phyloP scores from a whole-genome alignment of 306 rosid species.

The Rubus parviflorus region DNA sequence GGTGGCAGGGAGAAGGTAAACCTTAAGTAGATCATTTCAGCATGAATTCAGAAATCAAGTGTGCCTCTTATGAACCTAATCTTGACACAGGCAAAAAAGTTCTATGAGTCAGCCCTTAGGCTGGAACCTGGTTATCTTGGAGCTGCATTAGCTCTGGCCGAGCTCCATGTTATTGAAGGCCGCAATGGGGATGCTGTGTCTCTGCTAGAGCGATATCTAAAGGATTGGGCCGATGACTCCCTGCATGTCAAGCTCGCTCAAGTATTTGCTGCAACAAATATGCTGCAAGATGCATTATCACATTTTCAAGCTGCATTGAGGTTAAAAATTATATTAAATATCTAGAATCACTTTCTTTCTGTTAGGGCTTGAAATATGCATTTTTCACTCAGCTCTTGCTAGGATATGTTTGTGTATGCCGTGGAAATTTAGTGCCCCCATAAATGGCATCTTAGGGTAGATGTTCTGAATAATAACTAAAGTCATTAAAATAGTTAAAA shows the following conservation, averaged over 20 bases:
- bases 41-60: slow-evolving; percentile 24
- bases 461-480: not conserved
- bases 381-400: slow-evolving; percentile 8
- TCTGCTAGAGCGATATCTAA: slow-evolving; percentile 89
- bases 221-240: slow-evolving; percentile 99
- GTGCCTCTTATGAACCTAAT: slow-evolving; percentile 23
- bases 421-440: not conserved
- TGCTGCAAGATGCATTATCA: slow-evolving; percentile 88
- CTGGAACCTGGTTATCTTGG: slow-evolving; percentile 98
- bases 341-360: slow-evolving; percentile 12
- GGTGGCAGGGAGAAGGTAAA: slow-evolving; percentile 95
- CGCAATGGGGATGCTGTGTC: slow-evolving; percentile 92
- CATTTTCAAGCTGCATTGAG: slow-evolving; percentile 98
- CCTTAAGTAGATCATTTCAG: slow-evolving; percentile 9
- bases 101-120: slow-evolving; percentile 98
- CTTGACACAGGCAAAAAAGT: slow-evolving; percentile 80
- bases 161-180: slow-evolving; percentile 96
- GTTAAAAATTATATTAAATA: slow-evolving; percentile 21
- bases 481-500: not conserved
- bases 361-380: slow-evolving; percentile 14
- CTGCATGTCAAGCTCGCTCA: slow-evolving; percentile 98
- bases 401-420: not conserved
- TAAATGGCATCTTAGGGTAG: not conserved
- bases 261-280: slow-evolving; percentile 92
- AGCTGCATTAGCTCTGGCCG: slow-evolving; percentile 98